Evolutionary conservation across 768 basidiomycete species (phyloP), one percentile per base, ranked within the genome.

Genomic region (Boletales sp.): DNA sequence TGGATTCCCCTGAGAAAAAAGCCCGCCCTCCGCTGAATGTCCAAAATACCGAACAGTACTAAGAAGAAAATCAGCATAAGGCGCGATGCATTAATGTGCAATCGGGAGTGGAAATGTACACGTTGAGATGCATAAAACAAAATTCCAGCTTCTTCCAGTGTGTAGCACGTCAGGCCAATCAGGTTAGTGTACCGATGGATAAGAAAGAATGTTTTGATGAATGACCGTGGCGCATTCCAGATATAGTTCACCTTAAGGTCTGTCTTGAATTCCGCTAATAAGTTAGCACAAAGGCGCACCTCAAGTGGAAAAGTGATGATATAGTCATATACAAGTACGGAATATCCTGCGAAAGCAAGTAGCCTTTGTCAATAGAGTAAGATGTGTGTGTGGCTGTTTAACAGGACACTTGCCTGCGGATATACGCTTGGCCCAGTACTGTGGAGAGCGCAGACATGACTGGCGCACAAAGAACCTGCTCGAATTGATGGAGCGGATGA

Each of bases 341-440:
- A 43, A 19, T 40, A 17, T 15, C 56, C 56, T 34, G 36, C 33
- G 19, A 44, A 30, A 13, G 46, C 46, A 33, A 48, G 32, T 14
- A 48, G 18, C 38, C 46, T 48, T 47, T 15, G 13, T 28, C 25
- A 28, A 28, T 28, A 21, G 21, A 21, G 25, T 28, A 28, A 28
- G 25, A 28, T 28, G 25, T 28, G 25, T 7, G 7, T 28, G 5
- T 28, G 25, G 25, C 6, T 28, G 25, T 6, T 28, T 28, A 28
- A 7, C n/a, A n/a, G 7, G 17, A 41, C 7, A 35, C 58, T 48
- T 31, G 54, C 58, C 39, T 57, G 55, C 51, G 59, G n/a, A n/a
- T 30, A 46, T 50, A 49, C 17, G 61, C 10, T 9, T 41, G 55
- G 25, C 21, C 12, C 50, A 53, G 40, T 6, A 54, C 3, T 14